Percentiles rank a stretch among this genome's conserved stretches.
phyloP scores from a whole-genome alignment of 1,139 yeast genomes.

The Candida frijolesensis region DNA sequence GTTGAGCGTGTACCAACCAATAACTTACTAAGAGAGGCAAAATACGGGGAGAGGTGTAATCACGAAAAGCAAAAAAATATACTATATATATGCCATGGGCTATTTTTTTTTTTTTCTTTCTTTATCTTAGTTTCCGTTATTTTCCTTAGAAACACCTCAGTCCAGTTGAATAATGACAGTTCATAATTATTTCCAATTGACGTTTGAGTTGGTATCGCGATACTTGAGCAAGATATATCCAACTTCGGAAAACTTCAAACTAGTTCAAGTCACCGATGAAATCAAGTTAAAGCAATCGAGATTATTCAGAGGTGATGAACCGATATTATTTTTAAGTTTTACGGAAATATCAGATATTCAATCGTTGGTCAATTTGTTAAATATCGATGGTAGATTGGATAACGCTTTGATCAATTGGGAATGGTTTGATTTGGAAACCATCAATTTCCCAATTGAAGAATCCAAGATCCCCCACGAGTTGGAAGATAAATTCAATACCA shows the following conservation, averaged over 20 bases:
- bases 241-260: slow-evolving; percentile 8
- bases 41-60: background rate
- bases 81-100: background rate
- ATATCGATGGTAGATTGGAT: slow-evolving; percentile 20
- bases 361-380: slow-evolving; percentile 17
- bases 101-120: background rate
- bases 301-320: slow-evolving; percentile 14
- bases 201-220: slow-evolving; percentile 27
- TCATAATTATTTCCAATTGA: slow-evolving; percentile 27
- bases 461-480: slow-evolving; percentile 27
- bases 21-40: background rate
- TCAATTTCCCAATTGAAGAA: slow-evolving; percentile 27
- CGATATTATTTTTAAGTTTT: slow-evolving; percentile 15
- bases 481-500: slow-evolving; percentile 25
- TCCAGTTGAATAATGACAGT: slow-evolving; percentile 15
- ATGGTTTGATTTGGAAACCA: slow-evolving; percentile 20
- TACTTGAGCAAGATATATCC: slow-evolving; percentile 25
- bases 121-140: background rate
- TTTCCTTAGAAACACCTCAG: background rate
- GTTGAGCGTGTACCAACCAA: background rate
- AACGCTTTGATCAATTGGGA: slow-evolving; percentile 29
- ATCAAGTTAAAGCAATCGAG: slow-evolving; percentile 16
- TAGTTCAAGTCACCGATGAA: slow-evolving; percentile 13
- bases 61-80: background rate
- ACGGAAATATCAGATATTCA: slow-evolving; percentile 16